Evolutionary conservation across 176 grass and related monocot genomes (phyloP), one percentile per base, ranked within the genome.

Genomic region (Panicum miliaceum): DNA sequence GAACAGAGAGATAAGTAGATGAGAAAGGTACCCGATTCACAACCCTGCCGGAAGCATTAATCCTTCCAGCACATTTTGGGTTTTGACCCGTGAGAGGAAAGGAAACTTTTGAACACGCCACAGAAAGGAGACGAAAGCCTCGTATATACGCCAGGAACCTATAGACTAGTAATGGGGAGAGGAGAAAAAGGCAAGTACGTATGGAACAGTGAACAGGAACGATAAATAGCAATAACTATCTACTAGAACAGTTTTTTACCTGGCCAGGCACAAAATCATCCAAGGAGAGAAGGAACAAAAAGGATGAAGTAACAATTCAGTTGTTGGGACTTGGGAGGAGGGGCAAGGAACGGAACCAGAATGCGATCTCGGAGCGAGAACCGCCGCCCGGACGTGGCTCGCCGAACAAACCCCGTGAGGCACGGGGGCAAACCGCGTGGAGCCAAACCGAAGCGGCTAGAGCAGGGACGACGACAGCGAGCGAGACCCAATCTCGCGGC

Each of bases 11-110:
- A 53, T 52, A 27, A 19, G 59, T 4, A 34, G 45, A 73, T 64
- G 76, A 71, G 53, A 79, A 60, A 85, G 58, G 83, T 41, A 29
- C 65, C 75, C 41, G 5, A 62, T 79, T 61, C 56, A 65, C 72
- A 56, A 43, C 62, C 38, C 22, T 22, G 25, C 29, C 29, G 42
- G 19, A 71, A 4, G 45, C 6, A 15, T 67, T 54, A 54, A 47
- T 74, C 59, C 74, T 65, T 68, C 56, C 77, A 73, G 58, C 77
- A 27, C 77, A 81, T 86, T 79, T 52, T 38, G 84, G 59, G 54
- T 50, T 46, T 43, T 79, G 66, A 38, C 81, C 61, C 75, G 63
- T 67, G 64, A 20, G 62, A 54, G 22, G 23, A 72, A 71, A 72
- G 66, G 84, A 8, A 29, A 50, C 65, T 71, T 71, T 86, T 79